A percentile compares a stretch with the other conserved stretches of the same genome.
Conservation (phyloP, 164 flowering plant genomes). For the Berberis vulgaris region DNA sequence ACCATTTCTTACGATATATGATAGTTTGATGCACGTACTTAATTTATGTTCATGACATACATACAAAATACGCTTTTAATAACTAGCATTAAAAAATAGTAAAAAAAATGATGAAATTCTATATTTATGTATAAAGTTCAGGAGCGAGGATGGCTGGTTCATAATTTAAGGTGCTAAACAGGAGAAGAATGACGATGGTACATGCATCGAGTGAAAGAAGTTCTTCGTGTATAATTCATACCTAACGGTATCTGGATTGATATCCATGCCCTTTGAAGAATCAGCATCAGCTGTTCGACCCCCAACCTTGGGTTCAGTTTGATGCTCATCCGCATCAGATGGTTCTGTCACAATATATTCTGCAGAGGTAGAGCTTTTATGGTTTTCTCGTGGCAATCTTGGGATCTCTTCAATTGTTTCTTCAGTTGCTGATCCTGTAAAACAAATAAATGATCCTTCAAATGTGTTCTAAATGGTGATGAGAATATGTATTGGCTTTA, state of each 20-base stretch:
- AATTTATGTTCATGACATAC: no score
- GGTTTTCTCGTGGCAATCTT: slow-evolving; percentile 19
- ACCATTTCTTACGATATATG: no score
- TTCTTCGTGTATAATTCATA: slow-evolving; percentile 9
- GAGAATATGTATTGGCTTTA: background rate
- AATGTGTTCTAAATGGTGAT: background rate
- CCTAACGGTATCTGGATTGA: slow-evolving; percentile 82
- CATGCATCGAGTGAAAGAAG: background rate
- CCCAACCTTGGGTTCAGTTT: slow-evolving; percentile 10
- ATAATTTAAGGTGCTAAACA: background rate
- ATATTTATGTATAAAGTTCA: no score
- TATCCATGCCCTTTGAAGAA: slow-evolving; percentile 37
- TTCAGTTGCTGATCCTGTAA: slow-evolving; percentile 72
- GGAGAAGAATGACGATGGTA: no score
- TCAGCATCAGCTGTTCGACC: slow-evolving; percentile 29
- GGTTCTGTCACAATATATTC: slow-evolving; percentile 24
- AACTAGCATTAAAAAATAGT: no score
- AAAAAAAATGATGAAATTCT: no score
- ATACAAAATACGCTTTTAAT: no score
- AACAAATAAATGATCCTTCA: slow-evolving; percentile 4
- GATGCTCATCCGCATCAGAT: slow-evolving; percentile 21
- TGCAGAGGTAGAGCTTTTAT: slow-evolving; percentile 17
- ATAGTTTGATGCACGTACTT: no score
- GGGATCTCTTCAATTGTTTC: slow-evolving; percentile 58
- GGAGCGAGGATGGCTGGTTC: no score